Evolutionary conservation across 2,329 filamentous ascomycete genomes (phyloP), one percentile per base, ranked within the genome.

Genomic region (Drechslerella coelobrocha): DNA sequence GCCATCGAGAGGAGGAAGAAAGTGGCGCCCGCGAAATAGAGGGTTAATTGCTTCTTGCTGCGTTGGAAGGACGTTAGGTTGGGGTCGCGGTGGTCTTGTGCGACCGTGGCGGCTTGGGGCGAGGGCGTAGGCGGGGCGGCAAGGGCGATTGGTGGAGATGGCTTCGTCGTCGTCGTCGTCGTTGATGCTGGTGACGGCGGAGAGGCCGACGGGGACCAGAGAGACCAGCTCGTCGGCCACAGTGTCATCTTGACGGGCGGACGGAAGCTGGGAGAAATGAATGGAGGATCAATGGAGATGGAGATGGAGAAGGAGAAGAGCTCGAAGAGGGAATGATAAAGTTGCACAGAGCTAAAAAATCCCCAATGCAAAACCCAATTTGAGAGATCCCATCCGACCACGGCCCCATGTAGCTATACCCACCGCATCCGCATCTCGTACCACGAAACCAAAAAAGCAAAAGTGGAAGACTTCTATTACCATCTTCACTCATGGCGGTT

Each of bases 1-100:
- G 88, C 77, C 1, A 89, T 82, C 0, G 91, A 90, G 73, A 92
- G 82, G 21, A 85, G 81, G 73, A 95, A 84, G 80, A 96, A 95
- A 61, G 85, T 83, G 9, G 89, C 84, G 43, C 93, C 93, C 71
- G 88, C 86, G 75, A 88, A 82, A 79, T 94, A 88, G 68, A 96
- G 79, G 23, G 86, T 83, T 12, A 91, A 79, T 78, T 92, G 88
- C 59, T 83, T 83, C 53, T 84, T 77, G 41, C 82, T 84, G 76
- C 85, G 84, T 53, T 79, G 77, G 14, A 82, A 81, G 54, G 73
- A 56, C 34, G 74, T 63, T 37, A 73, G 45, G 9, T 53, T 23
- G 4, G 65, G 50, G 60, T 73, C 57, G 51, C 59, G 56, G 53
- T 62, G 54, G 55, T 53, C 51, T n/a, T 29, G 27, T 31, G 50